phyloP scores from a whole-genome alignment of 371 early-diverging fungal species.

The Mortierella sp. region DNA sequence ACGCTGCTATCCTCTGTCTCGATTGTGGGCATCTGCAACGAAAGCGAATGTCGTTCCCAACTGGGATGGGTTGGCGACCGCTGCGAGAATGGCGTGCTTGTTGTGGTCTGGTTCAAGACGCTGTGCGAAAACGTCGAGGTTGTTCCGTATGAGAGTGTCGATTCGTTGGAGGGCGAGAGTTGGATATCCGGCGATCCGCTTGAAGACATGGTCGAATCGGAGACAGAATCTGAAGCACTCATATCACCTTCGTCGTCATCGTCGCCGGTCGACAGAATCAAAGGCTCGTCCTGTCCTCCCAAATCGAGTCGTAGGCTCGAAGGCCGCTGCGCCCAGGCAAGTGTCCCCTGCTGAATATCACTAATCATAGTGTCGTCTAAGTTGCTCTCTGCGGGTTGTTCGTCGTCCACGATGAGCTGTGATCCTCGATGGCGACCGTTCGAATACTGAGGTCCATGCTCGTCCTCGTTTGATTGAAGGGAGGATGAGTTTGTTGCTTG shows the following conservation, averaged over 20 bases:
- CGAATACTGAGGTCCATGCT: not conserved
- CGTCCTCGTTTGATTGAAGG: not conserved
- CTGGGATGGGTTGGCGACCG: constrained; percentile 27
- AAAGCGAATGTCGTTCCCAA: constrained; percentile 37
- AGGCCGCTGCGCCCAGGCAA: constrained; percentile 37
- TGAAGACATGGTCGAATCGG: constrained; percentile 30
- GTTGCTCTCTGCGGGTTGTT: constrained; percentile 4
- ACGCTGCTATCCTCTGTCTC: constrained; percentile 11
- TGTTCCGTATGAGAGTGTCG: constrained; percentile 36
- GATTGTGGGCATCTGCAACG: constrained; percentile 43
- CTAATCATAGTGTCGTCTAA: constrained; percentile 22
- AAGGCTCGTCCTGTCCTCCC: not conserved
- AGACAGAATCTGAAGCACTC: constrained; percentile 37
- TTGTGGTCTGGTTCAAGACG: constrained; percentile 19
- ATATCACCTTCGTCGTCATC: constrained; percentile 21
- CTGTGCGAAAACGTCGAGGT: constrained; percentile 44
- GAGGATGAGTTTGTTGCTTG: not conserved
- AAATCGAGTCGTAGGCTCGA: constrained; percentile 22
- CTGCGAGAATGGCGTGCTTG: constrained; percentile 32
- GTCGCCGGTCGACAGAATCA: not conserved
- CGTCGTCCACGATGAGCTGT: not conserved
- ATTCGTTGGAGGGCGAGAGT: constrained; percentile 42
- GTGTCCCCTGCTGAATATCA: constrained; percentile 34
- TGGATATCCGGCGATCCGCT: constrained; percentile 19
- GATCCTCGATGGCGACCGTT: not conserved